phyloP scores from a whole-genome alignment of 257 asterid species.

The Solanum dulcamara region DNA sequence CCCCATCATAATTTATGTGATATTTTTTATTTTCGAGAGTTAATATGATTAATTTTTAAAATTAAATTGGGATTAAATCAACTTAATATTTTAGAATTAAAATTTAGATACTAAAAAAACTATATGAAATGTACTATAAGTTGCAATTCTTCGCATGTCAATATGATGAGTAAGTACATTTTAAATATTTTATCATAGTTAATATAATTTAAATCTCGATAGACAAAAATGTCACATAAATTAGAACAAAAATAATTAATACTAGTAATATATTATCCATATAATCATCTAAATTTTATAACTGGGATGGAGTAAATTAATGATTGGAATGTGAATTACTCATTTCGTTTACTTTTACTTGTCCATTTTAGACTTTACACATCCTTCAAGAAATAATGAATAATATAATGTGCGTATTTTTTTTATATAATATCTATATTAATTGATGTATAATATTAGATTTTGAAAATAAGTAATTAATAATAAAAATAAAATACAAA shows the following conservation, averaged over 20 bases:
- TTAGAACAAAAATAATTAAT: background rate
- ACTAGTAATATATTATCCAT: background rate
- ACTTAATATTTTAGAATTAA: background rate
- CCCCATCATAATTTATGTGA: background rate
- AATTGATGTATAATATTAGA: too few relatives aligned
- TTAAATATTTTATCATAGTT: background rate
- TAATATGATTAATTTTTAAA: background rate
- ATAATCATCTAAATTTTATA: background rate
- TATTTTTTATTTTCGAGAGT: background rate
- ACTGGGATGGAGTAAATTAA: background rate
- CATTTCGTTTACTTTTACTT: background rate
- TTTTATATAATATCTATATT: too few relatives aligned
- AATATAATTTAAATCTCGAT: background rate
- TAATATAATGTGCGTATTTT: too few relatives aligned
- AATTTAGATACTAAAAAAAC: too few relatives aligned
- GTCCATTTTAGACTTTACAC: background rate
- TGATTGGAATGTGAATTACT: background rate
- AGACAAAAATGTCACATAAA: background rate
- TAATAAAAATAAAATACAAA: background rate
- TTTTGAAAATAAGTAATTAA: too few relatives aligned
- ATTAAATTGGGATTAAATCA: background rate
- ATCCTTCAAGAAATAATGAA: too few relatives aligned
- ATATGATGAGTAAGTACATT: background rate
- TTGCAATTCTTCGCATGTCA: background rate
- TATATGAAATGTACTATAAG: too few relatives aligned